phyloP scores from a whole-genome alignment of 331 rosid genomes.

The Rosa hybrid region DNA sequence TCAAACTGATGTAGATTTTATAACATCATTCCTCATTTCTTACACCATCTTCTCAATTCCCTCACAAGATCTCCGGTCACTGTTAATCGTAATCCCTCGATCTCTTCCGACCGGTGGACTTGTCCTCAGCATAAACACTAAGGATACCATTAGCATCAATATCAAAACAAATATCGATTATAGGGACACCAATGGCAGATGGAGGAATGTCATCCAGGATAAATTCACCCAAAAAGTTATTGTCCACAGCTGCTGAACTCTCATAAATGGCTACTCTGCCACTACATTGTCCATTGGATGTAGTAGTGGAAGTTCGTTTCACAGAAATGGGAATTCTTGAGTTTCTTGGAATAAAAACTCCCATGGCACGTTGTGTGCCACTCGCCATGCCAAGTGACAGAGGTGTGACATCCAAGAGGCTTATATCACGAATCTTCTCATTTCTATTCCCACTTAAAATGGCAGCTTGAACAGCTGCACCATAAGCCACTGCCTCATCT shows the following conservation, averaged over 20 bases:
- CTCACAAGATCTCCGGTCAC: neutral
- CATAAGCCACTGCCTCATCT: neutral
- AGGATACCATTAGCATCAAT: too few relatives aligned
- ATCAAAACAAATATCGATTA: too few relatives aligned
- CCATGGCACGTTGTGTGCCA: neutral
- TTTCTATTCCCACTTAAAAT: neutral
- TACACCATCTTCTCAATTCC: neutral
- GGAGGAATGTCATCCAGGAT: too few relatives aligned
- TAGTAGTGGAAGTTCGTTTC: too few relatives aligned
- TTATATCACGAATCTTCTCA: neutral
- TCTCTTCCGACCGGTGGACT: too few relatives aligned
- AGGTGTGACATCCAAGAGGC: constrained; percentile 7
- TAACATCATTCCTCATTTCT: neutral
- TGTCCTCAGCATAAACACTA: too few relatives aligned
- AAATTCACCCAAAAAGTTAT: too few relatives aligned
- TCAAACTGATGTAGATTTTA: neutral
- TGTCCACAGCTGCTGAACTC: neutral
- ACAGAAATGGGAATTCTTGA: neutral
- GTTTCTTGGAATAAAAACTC: constrained; percentile 1
- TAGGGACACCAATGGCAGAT: too few relatives aligned
- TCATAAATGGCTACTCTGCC: neutral
- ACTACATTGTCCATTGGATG: too few relatives aligned
- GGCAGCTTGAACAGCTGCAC: neutral
- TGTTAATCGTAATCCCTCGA: too few relatives aligned
- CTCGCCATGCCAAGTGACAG: neutral